Evolutionary conservation across 371 early-diverging fungal genomes (phyloP).

Genomic region (Lichtheimia hyalospora): DNA sequence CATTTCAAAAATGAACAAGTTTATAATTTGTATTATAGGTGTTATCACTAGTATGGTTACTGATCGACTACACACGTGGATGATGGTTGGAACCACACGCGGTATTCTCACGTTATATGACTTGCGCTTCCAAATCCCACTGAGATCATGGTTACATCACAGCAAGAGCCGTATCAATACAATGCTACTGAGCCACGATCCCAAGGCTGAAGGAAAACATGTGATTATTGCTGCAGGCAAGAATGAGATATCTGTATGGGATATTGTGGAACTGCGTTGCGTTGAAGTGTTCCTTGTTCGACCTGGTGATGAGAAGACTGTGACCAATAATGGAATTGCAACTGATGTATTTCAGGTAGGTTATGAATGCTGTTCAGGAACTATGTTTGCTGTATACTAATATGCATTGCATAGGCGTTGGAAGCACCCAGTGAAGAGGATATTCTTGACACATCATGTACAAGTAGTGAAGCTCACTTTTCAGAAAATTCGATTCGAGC

Average conservation of each 20-base stretch:
- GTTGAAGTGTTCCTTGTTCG: conserved; percentile 68
- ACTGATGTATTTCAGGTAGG: conserved; percentile 57
- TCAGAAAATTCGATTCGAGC: conserved; percentile 59
- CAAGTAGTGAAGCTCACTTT: conserved; percentile 49
- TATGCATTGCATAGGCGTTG: conserved; percentile 26
- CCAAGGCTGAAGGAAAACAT: conserved; percentile 43
- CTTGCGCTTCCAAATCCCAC: conserved; percentile 76
- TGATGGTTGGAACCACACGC: conserved; percentile 78
- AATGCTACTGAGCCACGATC: conserved; percentile 52
- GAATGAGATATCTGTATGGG: conserved; percentile 87
- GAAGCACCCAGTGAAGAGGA: conserved; percentile 57
- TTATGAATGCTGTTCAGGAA: conserved; percentile 1
- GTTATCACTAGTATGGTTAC: conserved; percentile 70
- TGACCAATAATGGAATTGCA: conserved; percentile 28
- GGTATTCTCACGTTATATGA: conserved; percentile 87
- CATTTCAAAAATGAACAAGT: neutral
- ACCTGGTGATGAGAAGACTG: conserved; percentile 56
- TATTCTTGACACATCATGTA: conserved; percentile 50
- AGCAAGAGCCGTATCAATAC: conserved; percentile 68
- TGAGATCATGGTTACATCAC: conserved; percentile 83
- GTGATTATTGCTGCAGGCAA: conserved; percentile 69
- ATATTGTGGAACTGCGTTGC: conserved; percentile 73
- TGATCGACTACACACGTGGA: conserved; percentile 67
- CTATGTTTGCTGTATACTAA: neutral
- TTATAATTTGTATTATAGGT: conserved; percentile 33